These are phyloP conservation scores for Scenedesmus sp. DNA, from an alignment of 163 green algal genomes.

Conservation along the genomic window DNA sequence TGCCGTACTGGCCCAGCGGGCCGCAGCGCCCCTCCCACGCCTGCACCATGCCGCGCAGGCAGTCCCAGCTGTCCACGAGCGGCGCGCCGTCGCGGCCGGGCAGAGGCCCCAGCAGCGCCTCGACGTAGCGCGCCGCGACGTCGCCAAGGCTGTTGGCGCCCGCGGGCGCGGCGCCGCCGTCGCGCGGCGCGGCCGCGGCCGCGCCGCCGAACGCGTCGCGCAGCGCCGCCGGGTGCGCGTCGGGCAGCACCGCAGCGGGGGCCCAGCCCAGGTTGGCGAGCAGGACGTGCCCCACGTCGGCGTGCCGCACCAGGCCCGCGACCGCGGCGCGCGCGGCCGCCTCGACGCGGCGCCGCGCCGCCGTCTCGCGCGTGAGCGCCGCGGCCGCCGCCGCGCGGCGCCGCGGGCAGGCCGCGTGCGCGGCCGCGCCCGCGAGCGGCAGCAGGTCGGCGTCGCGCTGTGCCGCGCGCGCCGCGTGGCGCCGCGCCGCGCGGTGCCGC, in stretches of 20 bases:
- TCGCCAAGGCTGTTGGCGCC: not conserved
- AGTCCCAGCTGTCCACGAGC: slow-evolving; percentile 92
- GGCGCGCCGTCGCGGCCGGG: slow-evolving; percentile 32
- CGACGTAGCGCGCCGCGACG: slow-evolving; percentile 33
- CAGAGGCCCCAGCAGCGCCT: slow-evolving; percentile 46
- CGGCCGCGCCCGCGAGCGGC: slow-evolving; percentile 49
- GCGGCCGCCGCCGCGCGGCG: slow-evolving; percentile 16
- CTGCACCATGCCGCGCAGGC: slow-evolving; percentile 82
- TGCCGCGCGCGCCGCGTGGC: slow-evolving; percentile 43
- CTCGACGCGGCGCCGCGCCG: slow-evolving; percentile 54
- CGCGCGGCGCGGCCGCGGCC: no score
- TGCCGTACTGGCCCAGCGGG: slow-evolving; percentile 85
- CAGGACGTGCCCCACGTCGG: slow-evolving; percentile 21
- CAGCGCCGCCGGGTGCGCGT: not conserved
- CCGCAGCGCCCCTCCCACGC: slow-evolving; percentile 76
- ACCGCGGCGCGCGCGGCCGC: slow-evolving; percentile 40
- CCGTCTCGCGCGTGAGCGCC: slow-evolving; percentile 48
- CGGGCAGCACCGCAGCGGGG: not conserved
- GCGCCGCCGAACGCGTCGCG: not conserved
- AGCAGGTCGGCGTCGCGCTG: slow-evolving; percentile 91
- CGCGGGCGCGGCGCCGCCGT: not conserved
- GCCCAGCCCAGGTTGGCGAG: slow-evolving; percentile 2
- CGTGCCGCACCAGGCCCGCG: slow-evolving; percentile 39
- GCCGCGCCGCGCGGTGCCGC: not conserved
- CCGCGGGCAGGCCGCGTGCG: slow-evolving; percentile 9